Evolutionary conservation across 345 rosid genomes (phyloP).

Genomic region (Boechera divaricarpa): DNA sequence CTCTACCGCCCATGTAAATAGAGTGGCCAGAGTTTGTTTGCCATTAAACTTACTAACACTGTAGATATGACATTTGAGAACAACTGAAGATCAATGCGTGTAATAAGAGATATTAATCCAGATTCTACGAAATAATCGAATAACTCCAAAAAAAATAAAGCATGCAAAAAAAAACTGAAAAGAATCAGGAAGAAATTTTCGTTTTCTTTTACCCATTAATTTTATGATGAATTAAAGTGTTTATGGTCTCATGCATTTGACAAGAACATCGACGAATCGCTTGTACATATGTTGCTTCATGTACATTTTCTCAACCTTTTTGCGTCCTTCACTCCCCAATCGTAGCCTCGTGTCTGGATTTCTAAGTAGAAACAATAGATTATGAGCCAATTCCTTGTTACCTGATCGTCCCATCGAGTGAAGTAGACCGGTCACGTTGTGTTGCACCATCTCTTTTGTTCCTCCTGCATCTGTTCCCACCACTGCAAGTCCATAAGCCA

Average conservation of each 20-base stretch:
- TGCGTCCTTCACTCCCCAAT: constrained; percentile 76
- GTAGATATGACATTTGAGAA: too few relatives aligned
- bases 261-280: constrained; percentile 71
- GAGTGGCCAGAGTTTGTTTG: too few relatives aligned
- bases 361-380: constrained; percentile 58
- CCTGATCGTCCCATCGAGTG: constrained; percentile 75
- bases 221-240: constrained; percentile 17
- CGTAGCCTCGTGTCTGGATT: constrained; percentile 57
- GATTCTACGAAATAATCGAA: not conserved
- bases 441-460: constrained; percentile 80
- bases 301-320: constrained; percentile 64
- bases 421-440: constrained; percentile 82
- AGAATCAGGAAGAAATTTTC: not conserved
- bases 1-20: too few relatives aligned
- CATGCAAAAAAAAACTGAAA: too few relatives aligned
- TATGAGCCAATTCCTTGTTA: constrained; percentile 58
- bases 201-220: not conserved
- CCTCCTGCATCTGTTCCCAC: constrained; percentile 97
- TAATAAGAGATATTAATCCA: too few relatives aligned
- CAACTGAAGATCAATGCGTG: too few relatives aligned
- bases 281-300: constrained; percentile 91
- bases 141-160: not conserved
- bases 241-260: constrained; percentile 76
- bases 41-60: too few relatives aligned
- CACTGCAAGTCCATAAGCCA: constrained; percentile 96